Conservation (phyloP, 2,329 filamentous ascomycete species). For the Colletotrichum sp. region DNA sequence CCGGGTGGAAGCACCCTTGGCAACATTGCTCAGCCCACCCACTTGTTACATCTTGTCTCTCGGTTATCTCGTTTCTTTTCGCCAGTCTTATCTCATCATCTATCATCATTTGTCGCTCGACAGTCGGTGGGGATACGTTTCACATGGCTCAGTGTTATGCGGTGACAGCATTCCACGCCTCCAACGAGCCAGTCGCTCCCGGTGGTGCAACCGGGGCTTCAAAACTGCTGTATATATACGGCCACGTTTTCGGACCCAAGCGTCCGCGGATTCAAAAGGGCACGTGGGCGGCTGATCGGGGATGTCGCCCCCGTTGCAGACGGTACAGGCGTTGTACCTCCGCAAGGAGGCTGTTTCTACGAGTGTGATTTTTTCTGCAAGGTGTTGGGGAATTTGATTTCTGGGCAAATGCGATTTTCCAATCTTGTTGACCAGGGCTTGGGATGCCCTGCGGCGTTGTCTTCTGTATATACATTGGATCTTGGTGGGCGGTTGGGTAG, state of each 20-base stretch:
- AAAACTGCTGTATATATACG: slow-evolving; percentile 13
- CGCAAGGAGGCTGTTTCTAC: slow-evolving; percentile 2
- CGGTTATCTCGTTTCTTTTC: background rate
- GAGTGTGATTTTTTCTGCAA: background rate
- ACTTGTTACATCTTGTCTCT: background rate
- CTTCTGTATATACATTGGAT: slow-evolving; percentile 11
- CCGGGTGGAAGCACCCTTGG: background rate
- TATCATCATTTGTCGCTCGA: background rate
- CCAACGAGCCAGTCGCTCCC: slow-evolving; percentile 1
- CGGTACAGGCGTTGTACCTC: slow-evolving; percentile 11
- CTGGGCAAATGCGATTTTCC: background rate
- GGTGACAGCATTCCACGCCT: slow-evolving; percentile 18
- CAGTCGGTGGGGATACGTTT: slow-evolving; percentile 16
- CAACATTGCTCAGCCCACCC: background rate
- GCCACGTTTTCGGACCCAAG: slow-evolving; percentile 14
- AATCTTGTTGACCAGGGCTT: background rate
- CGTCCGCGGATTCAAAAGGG: background rate
- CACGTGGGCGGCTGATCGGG: background rate
- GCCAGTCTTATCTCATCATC: background rate
- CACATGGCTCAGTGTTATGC: slow-evolving; percentile 8
- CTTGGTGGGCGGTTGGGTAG: background rate
- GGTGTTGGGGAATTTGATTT: slow-evolving; percentile 15
- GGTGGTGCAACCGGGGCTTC: slow-evolving; percentile 2
- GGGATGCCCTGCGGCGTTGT: background rate
- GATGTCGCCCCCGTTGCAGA: background rate